phyloP scores from a whole-genome alignment of 441 rosid species.

The Metrosideros polymorpha region DNA sequence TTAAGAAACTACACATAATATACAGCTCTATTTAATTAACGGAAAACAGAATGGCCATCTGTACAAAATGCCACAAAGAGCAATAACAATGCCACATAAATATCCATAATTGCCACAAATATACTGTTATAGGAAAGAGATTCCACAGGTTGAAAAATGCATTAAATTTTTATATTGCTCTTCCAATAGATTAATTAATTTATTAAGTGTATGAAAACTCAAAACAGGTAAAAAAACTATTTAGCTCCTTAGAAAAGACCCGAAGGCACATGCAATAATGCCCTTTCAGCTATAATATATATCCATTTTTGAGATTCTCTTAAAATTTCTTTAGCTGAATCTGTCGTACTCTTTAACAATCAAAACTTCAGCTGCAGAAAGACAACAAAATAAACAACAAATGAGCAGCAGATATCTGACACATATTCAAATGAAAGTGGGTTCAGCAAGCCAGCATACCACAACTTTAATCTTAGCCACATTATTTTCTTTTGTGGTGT shows the following conservation, averaged over 20 bases:
- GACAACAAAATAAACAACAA: neutral
- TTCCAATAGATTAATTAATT: neutral
- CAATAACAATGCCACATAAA: neutral
- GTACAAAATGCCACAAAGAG: neutral
- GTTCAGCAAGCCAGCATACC: constrained; percentile 41
- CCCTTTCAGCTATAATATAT: neutral
- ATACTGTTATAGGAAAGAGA: neutral
- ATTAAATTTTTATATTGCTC: neutral
- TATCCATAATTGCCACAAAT: neutral
- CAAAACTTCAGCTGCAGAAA: neutral
- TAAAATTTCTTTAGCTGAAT: neutral
- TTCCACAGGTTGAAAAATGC: neutral
- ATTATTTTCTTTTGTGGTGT: constrained; percentile 52
- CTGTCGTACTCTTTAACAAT: neutral
- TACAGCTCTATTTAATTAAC: neutral
- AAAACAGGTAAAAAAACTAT: neutral
- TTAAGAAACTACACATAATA: neutral
- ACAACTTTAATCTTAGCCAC: constrained; percentile 97
- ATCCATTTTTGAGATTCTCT: neutral
- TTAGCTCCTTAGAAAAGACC: neutral
- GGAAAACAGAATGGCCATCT: neutral
- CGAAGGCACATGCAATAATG: neutral
- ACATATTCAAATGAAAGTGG: neutral
- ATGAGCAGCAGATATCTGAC: neutral
- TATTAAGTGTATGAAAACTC: neutral